Evolutionary conservation across 2,329 filamentous ascomycete genomes (phyloP).

Genomic region (Trematosphaeria pertusa): DNA sequence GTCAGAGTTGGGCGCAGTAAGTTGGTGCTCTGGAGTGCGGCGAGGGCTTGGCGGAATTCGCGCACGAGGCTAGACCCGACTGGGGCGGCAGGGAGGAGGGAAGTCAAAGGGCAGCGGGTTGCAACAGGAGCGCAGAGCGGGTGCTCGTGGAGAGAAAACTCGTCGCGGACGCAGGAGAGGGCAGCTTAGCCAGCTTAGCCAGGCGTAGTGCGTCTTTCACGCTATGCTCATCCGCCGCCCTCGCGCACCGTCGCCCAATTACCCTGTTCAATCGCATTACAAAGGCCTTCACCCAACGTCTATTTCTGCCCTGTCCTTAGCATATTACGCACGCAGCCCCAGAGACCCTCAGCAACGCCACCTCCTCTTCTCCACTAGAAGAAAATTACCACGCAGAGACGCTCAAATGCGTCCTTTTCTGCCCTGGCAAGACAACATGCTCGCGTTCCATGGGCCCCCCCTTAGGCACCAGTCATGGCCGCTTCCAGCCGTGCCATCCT

Average conservation of each 20-base stretch:
- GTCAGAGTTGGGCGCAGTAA: slow-evolving; percentile 21
- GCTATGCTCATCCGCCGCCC: not conserved
- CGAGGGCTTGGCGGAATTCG: slow-evolving; percentile 27
- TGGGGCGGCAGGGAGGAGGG: not conserved
- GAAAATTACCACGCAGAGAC: not conserved
- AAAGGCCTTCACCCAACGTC: slow-evolving; percentile 9
- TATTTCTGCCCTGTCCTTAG: slow-evolving; percentile 1
- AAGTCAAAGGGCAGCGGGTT: not conserved
- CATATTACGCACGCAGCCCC: not conserved
- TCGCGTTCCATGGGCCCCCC: too few species aligned
- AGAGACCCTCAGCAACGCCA: not conserved
- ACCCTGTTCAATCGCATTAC: slow-evolving; percentile 11
- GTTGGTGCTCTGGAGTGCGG: slow-evolving; percentile 35
- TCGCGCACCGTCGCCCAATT: not conserved
- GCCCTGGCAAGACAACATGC: too few species aligned
- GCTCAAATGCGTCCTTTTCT: too few species aligned
- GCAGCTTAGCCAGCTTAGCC: not conserved
- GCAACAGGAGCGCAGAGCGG: not conserved
- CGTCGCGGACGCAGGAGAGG: not conserved
- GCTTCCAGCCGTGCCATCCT: too few species aligned
- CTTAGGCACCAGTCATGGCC: not conserved
- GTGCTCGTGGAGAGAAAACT: not conserved
- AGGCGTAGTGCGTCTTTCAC: slow-evolving; percentile 1
- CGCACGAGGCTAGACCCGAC: not conserved
- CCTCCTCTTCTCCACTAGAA: not conserved